Conservation (phyloP, 1,284 basidiomycete species). For the Phaffia rhodozyma region DNA sequence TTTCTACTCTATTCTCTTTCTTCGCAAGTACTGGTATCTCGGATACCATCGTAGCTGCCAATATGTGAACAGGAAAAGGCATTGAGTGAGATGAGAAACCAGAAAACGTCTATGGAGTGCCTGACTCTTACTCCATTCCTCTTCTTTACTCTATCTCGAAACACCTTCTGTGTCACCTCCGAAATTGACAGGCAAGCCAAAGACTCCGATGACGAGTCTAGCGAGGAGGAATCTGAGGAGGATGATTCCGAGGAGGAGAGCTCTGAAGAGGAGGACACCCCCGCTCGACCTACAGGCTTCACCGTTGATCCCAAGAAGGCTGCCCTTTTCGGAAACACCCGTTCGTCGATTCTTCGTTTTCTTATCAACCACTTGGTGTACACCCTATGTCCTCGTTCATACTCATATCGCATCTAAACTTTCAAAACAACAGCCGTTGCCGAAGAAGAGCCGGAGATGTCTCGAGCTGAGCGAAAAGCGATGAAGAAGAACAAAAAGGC, state of each 20-base stretch:
- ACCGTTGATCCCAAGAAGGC: slow-evolving; percentile 30
- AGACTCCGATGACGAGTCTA: slow-evolving; percentile 14
- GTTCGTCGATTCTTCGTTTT: neutral
- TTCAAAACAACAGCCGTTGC: slow-evolving; percentile 32
- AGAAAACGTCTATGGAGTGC: neutral
- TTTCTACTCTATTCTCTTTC: neutral
- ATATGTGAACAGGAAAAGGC: neutral
- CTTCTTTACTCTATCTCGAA: slow-evolving; percentile 9
- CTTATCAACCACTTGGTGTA: slow-evolving; percentile 23
- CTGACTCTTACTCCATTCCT: neutral
- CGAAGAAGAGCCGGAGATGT: slow-evolving; percentile 41
- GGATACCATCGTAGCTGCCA: neutral
- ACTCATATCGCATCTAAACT: neutral
- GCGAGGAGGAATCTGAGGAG: slow-evolving; percentile 26
- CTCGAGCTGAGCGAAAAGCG: slow-evolving; percentile 53
- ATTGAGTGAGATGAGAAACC: neutral
- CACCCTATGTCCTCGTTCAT: neutral
- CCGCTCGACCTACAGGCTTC: slow-evolving; percentile 14
- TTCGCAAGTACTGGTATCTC: neutral
- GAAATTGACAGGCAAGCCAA: slow-evolving; percentile 17
- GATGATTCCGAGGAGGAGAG: slow-evolving; percentile 25
- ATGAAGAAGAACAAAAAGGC: slow-evolving; percentile 18
- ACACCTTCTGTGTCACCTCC: slow-evolving; percentile 27
- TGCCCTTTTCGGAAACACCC: slow-evolving; percentile 21
- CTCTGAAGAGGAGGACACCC: slow-evolving; percentile 19